A percentile compares a stretch with the other conserved stretches of the same genome.
Conservation (phyloP, 2,329 filamentous ascomycete genomes). For the Colletotrichum melonis region DNA sequence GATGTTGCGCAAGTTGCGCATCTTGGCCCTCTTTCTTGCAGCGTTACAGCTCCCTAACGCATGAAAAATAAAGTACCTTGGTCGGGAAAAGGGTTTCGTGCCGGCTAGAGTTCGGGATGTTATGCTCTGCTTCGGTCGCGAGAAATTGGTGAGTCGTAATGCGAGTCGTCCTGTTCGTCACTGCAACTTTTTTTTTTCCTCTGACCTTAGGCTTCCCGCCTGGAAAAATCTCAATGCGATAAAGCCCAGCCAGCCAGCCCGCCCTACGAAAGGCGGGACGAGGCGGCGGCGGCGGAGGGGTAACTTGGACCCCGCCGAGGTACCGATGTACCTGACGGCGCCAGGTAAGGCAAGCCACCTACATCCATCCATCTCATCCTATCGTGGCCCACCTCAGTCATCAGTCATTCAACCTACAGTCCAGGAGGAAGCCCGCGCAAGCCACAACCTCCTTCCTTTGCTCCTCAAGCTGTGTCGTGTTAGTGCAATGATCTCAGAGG, state of each 20-base stretch:
- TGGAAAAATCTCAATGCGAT: conserved; percentile 7
- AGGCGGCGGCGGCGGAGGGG: not conserved
- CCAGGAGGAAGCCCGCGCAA: conserved; percentile 9
- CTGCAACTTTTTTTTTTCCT: conserved; percentile 15
- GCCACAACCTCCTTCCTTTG: not conserved
- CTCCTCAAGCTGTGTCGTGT: conserved; percentile 6
- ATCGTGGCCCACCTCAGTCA: too few relatives aligned
- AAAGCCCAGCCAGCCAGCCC: not conserved
- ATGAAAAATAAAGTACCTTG: not conserved
- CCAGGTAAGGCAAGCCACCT: not conserved
- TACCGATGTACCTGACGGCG: not conserved
- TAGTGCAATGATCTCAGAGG: not conserved
- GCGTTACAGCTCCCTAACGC: not conserved
- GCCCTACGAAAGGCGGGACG: conserved; percentile 6
- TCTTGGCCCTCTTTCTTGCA: conserved; percentile 49
- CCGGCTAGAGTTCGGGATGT: not conserved
- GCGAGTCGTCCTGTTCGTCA: not conserved
- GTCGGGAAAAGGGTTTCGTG: not conserved
- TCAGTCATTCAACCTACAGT: not conserved
- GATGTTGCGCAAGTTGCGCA: conserved; percentile 91
- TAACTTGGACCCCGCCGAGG: not conserved
- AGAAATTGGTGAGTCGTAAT: conserved; percentile 21
- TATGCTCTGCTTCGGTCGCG: conserved; percentile 6
- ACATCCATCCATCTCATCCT: not conserved
- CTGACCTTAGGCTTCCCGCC: too few relatives aligned